phyloP scores from a whole-genome alignment of 208 protist species.

The Strigomonas galati region DNA sequence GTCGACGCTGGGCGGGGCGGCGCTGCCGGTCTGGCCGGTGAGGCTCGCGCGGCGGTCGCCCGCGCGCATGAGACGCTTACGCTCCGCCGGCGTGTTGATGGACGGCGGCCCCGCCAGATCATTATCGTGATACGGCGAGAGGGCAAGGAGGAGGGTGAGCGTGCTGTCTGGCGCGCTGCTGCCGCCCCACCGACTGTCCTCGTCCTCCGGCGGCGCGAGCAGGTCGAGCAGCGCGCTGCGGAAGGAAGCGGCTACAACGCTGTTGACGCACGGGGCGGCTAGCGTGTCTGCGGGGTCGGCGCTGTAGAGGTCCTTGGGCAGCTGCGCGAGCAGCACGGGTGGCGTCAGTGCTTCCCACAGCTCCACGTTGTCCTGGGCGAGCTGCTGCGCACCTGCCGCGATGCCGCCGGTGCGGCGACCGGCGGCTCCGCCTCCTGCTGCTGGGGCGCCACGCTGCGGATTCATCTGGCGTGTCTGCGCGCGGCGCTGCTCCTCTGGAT shows the following conservation, averaged over 20 bases:
- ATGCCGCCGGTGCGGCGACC: conserved; percentile 12
- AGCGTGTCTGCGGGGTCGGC: conserved; percentile 33
- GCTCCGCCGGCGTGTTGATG: conserved; percentile 24
- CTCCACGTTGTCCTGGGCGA: conserved; percentile 36
- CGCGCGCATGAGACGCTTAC: conserved; percentile 21
- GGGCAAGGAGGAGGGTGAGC: conserved; percentile 40
- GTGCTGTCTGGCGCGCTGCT: conserved; percentile 7
- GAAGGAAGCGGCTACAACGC: conserved; percentile 48
- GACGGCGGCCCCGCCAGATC: conserved; percentile 18
- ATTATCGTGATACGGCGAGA: conserved; percentile 59
- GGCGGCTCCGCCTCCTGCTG: conserved; percentile 16
- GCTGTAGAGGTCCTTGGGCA: conserved; percentile 38
- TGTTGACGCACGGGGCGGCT: conserved; percentile 67
- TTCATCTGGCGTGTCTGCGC: conserved; percentile 26
- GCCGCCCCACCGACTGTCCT: conserved; percentile 1
- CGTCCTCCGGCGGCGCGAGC: background rate
- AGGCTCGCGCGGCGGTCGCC: background rate
- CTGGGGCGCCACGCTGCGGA: conserved; percentile 17
- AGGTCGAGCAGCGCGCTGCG: background rate
- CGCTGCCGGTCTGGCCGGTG: background rate
- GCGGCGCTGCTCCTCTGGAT: conserved; percentile 40
- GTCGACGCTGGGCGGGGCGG: conserved; percentile 9
- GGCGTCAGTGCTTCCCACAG: conserved; percentile 57
- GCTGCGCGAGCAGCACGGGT: conserved; percentile 51
- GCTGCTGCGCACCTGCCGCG: conserved; percentile 18